Percentiles rank a stretch among this genome's conserved stretches.
These are phyloP conservation scores for Diaporthe amygdali DNA, from an alignment of 2,329 filamentous ascomycete genomes.

Conservation along the genomic window DNA sequence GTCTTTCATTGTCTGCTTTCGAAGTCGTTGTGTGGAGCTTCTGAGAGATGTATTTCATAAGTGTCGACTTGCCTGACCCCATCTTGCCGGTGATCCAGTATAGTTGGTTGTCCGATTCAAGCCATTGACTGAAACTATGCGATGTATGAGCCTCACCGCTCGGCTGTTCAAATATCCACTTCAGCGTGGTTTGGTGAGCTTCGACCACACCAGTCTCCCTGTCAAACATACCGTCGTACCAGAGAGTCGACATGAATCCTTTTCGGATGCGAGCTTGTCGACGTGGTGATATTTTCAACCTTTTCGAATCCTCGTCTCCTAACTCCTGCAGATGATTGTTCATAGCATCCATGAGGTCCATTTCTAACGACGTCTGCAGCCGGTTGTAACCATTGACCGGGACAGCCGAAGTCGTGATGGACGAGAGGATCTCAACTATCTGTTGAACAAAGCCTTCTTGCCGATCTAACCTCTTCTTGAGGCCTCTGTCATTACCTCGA, in stretches of 20 bases:
- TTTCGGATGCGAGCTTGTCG: not conserved
- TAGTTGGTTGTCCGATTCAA: not conserved
- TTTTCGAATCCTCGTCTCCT: not conserved
- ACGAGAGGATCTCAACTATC: not conserved
- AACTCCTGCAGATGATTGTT: accelerated
- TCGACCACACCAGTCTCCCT: not conserved
- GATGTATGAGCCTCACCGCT: not conserved
- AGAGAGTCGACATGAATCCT: not conserved
- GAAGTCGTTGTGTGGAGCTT: not conserved
- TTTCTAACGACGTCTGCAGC: not conserved
- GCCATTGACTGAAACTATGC: not conserved
- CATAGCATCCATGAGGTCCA: not conserved
- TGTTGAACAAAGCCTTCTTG: not conserved
- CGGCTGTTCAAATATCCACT: not conserved
- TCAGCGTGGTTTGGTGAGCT: not conserved
- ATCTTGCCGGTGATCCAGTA: conserved; percentile 2
- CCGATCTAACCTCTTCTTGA: not conserved
- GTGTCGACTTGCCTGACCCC: not conserved
- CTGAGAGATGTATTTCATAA: not conserved
- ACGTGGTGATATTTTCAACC: not conserved
- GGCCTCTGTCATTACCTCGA: not conserved
- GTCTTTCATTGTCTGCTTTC: not conserved
- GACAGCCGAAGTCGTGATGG: not conserved
- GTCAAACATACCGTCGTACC: not conserved
- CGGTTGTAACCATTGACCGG: too few species aligned